Base-by-base conservation (phyloP, 1,139 yeast species). In the Lodderomyces parapsilosis region DNA sequence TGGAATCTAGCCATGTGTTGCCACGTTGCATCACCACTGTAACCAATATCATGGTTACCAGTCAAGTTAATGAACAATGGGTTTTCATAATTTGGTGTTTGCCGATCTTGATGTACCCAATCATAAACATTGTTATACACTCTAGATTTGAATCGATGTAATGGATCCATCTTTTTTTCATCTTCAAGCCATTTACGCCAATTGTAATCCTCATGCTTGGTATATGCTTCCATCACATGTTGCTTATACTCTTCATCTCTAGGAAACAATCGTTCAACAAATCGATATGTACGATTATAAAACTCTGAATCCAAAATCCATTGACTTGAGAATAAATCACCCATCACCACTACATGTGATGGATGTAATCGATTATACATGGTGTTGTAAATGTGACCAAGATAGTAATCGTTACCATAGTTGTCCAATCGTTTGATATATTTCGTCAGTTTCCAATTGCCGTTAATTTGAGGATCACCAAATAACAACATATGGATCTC, bases 391-490 rank as follows among this genome's bases (percentile, higher is more conserved):
- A 91, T 82, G 57, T 91, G 97, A 2, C 96, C 95, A 50, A 93
- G 66, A 57, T 83, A 93, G 55, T 80, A 76, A 66, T 93, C 98
- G 62, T 91, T 93, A 1, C 96, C 98, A 56, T 66, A 84, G 43
- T 87, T 84, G 57, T 93, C 99, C 28, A 93, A 67, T 43, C 88
- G 64, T 50, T 87, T 85, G 47, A 88, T 72, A 55, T 83, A 81
- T n/a, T 83, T 78, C 1, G 95, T 85, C 40, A 71, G 68, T 9
- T 76, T 76, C 84, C 88, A 82, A 50, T 83, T 80, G 1, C 98
- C 98, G 49, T 91, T 86, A 61, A 93, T 90, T 64, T 93, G 99
- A 0, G 99, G 99, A 59, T 93, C 99, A 9, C 98, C 99, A 62
- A 90, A 84, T 2, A 96, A 84, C 53, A 90, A 63, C 68, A 86